A percentile compares a stretch with the other conserved stretches of the same genome.
Evolutionary conservation across 2,329 filamentous ascomycete species (phyloP).

Genomic region (Stagonosporopsis cucurbitacearum): DNA sequence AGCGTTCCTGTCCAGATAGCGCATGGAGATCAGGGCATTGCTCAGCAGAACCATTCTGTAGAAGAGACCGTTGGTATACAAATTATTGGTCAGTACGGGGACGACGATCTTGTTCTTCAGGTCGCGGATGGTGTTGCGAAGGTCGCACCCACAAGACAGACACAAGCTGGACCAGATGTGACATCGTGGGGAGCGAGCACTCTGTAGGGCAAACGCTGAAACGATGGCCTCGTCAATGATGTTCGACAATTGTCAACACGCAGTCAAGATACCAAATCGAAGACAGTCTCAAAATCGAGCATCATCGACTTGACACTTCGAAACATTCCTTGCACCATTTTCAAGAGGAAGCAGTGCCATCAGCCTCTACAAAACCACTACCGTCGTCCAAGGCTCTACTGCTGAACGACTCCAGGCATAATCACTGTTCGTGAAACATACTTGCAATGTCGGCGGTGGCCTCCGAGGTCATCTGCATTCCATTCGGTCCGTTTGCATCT

Average conservation of each 20-base stretch:
- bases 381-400: not conserved
- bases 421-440: not conserved
- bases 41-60: slow-evolving; percentile 30
- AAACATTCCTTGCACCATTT: not conserved
- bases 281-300: not conserved
- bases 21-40: slow-evolving; percentile 29
- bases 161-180: slow-evolving; percentile 6
- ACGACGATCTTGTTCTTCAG: slow-evolving; percentile 69
- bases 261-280: not conserved
- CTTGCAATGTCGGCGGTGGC: not conserved
- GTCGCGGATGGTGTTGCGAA: slow-evolving; percentile 56
- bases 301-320: not conserved
- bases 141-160: slow-evolving; percentile 9
- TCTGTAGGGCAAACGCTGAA: not conserved
- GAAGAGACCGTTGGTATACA: slow-evolving; percentile 67
- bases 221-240: not conserved
- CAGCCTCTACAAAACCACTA: not conserved
- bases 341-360: not conserved
- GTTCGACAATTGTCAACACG: not conserved
- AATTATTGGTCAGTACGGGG: slow-evolving; percentile 80
- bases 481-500: not conserved
- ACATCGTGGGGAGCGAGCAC: slow-evolving; percentile 24
- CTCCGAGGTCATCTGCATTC: not conserved
- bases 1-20: slow-evolving; percentile 72
- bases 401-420: not conserved